phyloP scores from a whole-genome alignment of 352 stramenopile species.

The Phytophthora crassamura region DNA sequence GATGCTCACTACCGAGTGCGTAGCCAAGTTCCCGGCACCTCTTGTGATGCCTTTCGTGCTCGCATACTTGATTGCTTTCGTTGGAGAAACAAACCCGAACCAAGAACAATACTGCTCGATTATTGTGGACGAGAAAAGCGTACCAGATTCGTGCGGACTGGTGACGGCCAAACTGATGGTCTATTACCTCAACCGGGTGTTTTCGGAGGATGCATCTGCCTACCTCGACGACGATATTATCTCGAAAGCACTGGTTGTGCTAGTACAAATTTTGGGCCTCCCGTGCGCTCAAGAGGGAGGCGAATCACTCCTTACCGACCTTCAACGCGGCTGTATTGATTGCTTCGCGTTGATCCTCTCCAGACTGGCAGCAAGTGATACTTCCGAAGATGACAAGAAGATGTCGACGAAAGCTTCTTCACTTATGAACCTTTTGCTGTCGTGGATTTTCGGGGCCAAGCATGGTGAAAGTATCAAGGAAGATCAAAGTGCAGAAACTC shows the following conservation, averaged over 20 bases:
- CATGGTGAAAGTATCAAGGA: neutral
- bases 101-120: constrained; percentile 3
- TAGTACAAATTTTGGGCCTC: constrained; percentile 64
- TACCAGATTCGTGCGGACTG: constrained; percentile 48
- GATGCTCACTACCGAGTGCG: constrained; percentile 63
- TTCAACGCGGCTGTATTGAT: constrained; percentile 78
- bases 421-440: constrained; percentile 41
- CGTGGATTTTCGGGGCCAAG: constrained; percentile 44
- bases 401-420: constrained; percentile 9
- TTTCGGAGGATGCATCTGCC: constrained; percentile 47
- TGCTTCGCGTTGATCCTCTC: constrained; percentile 61
- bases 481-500: constrained; percentile 1
- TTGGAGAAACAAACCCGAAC: constrained; percentile 33
- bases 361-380: constrained; percentile 18
- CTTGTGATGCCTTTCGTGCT: constrained; percentile 52
- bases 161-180: constrained; percentile 75
- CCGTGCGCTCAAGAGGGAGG: constrained; percentile 27
- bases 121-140: constrained; percentile 21
- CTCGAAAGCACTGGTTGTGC: constrained; percentile 35
- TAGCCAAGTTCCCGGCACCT: constrained; percentile 50
- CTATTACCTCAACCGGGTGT: constrained; percentile 78
- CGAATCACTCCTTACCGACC: constrained; percentile 53
- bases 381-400: neutral
- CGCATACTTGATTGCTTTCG: constrained; percentile 50
- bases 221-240: constrained; percentile 29